Base-by-base conservation (phyloP, 345 rosid genomes). In the Ceriops decandra region DNA sequence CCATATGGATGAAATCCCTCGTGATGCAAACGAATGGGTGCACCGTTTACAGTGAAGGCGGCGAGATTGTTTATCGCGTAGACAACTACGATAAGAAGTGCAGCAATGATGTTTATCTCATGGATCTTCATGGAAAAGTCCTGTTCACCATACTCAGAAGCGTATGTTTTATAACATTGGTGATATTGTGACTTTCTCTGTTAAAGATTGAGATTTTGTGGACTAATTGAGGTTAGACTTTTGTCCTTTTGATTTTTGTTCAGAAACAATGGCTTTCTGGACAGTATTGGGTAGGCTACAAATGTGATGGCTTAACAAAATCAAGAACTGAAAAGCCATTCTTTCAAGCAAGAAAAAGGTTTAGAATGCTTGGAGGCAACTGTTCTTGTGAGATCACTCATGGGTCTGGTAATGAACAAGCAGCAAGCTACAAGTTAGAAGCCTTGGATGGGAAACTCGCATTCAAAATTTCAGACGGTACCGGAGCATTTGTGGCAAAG, bases 1-100 rank as follows among this genome's bases (percentile, higher is more conserved):
- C 92, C 36, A 61, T 87, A 52, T 87, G 92, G 92, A 87, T 87
- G 92, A 87, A 85, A 68, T 87, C 92, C 27, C 69, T 87, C 21
- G 82, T 87, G 68, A 80, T 81, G 79, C 83, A 84, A 56, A 74
- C 78, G 56, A 84, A 87, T 54, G 92, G 92, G 31, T 85, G 86
- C 84, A 87, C 92, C 5, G 87, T 85, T 69, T 87, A 67, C 52
- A 78, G 85, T 63, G 69, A 81, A 57, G 80, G 70, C 15, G 90
- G 92, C 0, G 85, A 81, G 2, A 78, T 87, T 22, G 81, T 56
- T 22, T 56, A 56, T 10, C 81, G 92, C 5, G 80, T 87, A 6
- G 92, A 87, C 60, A 87, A 85, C 64, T 87, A 87, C 32, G 89
- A 85, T 6, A 68, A 63, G 52, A 87, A 82, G 38, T 52, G 73